Percentiles rank a stretch among this genome's conserved stretches.
phyloP scores from a whole-genome alignment of 352 stramenopile genomes.

The Blastocystis hominis region DNA sequence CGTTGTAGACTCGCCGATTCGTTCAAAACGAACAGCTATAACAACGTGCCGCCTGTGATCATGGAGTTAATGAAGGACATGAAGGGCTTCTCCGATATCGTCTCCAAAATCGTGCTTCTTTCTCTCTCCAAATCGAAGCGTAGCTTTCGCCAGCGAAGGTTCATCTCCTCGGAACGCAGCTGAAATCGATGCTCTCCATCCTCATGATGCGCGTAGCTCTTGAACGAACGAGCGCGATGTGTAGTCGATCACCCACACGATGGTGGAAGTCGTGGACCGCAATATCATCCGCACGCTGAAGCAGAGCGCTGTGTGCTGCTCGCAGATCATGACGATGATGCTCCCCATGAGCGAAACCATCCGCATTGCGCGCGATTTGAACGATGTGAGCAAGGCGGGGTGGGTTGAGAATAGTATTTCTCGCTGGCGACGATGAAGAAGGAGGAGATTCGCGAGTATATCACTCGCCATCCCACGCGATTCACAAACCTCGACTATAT shows the following conservation, averaged over 20 bases:
- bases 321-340: constrained; percentile 47
- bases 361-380: not conserved
- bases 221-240: not conserved
- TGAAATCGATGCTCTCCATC: not conserved
- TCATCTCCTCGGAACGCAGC: not conserved
- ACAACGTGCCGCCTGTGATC: constrained; percentile 34
- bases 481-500: constrained; percentile 55
- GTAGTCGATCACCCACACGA: constrained; percentile 34
- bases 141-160: not conserved
- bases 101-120: not conserved
- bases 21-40: constrained; percentile 9
- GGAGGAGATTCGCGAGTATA: constrained; percentile 51
- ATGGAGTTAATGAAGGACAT: constrained; percentile 56
- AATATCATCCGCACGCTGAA: constrained; percentile 45
- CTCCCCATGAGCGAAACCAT: constrained; percentile 21
- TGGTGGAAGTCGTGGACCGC: constrained; percentile 10
- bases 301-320: constrained; percentile 46
- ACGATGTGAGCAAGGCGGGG: not conserved
- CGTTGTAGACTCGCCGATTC: not conserved
- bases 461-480: constrained; percentile 10
- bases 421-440: constrained; percentile 46
- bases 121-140: not conserved
- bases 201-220: constrained; percentile 35
- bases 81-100: constrained; percentile 8
- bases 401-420: constrained; percentile 25